A percentile compares a stretch with the other conserved stretches of the same genome.
Evolutionary conservation across 306 rosid genomes (phyloP).

Genomic region (Quercus ilex): DNA sequence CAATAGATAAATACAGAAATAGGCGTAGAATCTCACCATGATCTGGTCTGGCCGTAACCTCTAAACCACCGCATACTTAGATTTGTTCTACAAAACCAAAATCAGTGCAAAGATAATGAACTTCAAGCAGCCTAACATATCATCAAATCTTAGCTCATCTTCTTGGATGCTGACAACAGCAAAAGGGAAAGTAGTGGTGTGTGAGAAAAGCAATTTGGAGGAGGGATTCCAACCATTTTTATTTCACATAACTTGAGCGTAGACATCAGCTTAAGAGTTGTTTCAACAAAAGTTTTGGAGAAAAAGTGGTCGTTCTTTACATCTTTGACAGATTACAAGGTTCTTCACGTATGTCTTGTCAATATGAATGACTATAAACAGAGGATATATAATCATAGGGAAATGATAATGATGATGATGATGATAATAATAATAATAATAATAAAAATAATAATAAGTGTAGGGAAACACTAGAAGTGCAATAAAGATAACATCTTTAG

Average conservation of each 20-base stretch:
- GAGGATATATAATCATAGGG: slow-evolving; percentile 6
- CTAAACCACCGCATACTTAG: background rate
- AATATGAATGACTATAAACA: background rate
- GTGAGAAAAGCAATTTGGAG: slow-evolving; percentile 12
- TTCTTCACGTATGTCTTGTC: slow-evolving; percentile 15
- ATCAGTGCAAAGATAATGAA: background rate
- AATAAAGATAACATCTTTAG: background rate
- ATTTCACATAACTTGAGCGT: slow-evolving; percentile 2
- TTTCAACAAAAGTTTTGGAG: background rate
- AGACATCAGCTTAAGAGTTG: background rate
- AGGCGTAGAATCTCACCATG: background rate
- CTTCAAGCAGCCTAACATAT: slow-evolving; percentile 4
- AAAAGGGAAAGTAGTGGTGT: background rate
- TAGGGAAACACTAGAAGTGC: background rate
- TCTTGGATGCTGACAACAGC: slow-evolving; percentile 6
- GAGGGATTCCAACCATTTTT: slow-evolving; percentile 13
- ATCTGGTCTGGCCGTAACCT: background rate
- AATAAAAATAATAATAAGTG: background rate
- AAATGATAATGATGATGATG: background rate
- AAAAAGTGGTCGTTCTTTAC: slow-evolving; percentile 29
- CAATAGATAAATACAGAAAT: background rate
- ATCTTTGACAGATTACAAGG: slow-evolving; percentile 9
- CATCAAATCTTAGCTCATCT: slow-evolving; percentile 4
- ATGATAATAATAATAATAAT: no score
- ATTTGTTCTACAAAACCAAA: background rate